These are phyloP conservation scores for Colletotrichum spaethianum DNA, from an alignment of 2,329 filamentous ascomycete genomes.

Conservation along the genomic window DNA sequence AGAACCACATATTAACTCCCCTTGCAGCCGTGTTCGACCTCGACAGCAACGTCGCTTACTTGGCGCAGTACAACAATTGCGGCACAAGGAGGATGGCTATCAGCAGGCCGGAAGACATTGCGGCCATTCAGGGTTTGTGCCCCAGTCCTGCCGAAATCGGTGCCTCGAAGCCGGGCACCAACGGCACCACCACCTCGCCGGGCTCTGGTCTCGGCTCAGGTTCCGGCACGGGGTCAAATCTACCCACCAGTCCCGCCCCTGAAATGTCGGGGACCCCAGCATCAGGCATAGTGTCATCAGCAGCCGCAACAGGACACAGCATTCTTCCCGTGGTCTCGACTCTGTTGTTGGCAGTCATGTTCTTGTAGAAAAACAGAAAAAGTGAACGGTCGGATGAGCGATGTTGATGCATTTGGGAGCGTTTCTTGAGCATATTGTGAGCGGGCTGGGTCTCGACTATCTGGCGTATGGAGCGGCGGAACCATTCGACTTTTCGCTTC, in stretches of 20 bases:
- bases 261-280: slow-evolving; percentile 19
- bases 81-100: slow-evolving; percentile 51
- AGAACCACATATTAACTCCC: background rate
- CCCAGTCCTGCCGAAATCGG: background rate
- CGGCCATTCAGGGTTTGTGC: slow-evolving; percentile 33
- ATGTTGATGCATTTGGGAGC: slow-evolving; percentile 10
- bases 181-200: slow-evolving; percentile 18
- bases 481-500: background rate
- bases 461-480: slow-evolving; percentile 21
- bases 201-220: background rate
- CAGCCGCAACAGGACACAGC: background rate
- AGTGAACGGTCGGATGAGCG: background rate
- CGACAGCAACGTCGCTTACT: slow-evolving; percentile 61
- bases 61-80: slow-evolving; percentile 67
- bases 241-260: slow-evolving; percentile 12
- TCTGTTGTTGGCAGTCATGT: slow-evolving; percentile 3
- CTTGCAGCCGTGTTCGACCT: slow-evolving; percentile 65
- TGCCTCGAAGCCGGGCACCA: slow-evolving; percentile 4
- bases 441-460: slow-evolving; percentile 5
- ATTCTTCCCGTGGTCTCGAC: background rate
- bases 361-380: slow-evolving; percentile 6
- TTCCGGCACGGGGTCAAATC: background rate
- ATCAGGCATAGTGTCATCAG: slow-evolving; percentile 13
- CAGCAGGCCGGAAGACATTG: slow-evolving; percentile 33
- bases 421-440: slow-evolving; percentile 16